Conservation (phyloP, 176 grass and related monocot genomes). For the Pontederia paniculata region DNA sequence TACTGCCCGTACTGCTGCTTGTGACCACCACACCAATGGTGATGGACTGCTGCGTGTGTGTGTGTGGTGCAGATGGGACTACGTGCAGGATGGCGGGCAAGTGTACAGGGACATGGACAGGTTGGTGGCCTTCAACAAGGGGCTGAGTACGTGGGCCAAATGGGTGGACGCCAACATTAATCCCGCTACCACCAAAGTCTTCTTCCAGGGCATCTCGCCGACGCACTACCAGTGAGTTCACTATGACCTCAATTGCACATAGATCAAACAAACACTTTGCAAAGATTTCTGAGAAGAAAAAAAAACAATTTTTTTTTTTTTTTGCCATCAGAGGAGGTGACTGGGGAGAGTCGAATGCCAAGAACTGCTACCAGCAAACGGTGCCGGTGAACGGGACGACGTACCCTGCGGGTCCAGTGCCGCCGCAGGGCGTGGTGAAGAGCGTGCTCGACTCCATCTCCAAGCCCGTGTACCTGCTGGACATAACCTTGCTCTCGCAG, state of each 20-base stretch:
- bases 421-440: conserved; percentile 48
- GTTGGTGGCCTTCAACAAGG: conserved; percentile 74
- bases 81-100: conserved; percentile 49
- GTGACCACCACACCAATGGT: neutral
- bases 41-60: neutral
- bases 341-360: conserved; percentile 40
- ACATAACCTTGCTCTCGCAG: conserved; percentile 92
- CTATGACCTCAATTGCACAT: neutral
- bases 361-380: conserved; percentile 47
- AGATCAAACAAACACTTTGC: too few relatives aligned
- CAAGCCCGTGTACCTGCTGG: conserved; percentile 71
- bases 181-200: conserved; percentile 52
- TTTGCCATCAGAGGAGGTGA: conserved; percentile 37
- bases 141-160: conserved; percentile 70
- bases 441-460: conserved; percentile 41
- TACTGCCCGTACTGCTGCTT: neutral
- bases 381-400: conserved; percentile 45
- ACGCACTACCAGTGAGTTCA: conserved; percentile 65
- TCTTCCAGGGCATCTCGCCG: conserved; percentile 87
- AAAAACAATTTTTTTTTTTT: neutral
- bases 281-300: too few relatives aligned
- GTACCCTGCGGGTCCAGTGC: conserved; percentile 39
- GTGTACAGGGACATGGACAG: conserved; percentile 75
- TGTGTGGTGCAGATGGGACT: conserved; percentile 62
- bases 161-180: conserved; percentile 77